Conservation (phyloP, 2,329 filamentous ascomycete species). For the Samsoniella hepiali region DNA sequence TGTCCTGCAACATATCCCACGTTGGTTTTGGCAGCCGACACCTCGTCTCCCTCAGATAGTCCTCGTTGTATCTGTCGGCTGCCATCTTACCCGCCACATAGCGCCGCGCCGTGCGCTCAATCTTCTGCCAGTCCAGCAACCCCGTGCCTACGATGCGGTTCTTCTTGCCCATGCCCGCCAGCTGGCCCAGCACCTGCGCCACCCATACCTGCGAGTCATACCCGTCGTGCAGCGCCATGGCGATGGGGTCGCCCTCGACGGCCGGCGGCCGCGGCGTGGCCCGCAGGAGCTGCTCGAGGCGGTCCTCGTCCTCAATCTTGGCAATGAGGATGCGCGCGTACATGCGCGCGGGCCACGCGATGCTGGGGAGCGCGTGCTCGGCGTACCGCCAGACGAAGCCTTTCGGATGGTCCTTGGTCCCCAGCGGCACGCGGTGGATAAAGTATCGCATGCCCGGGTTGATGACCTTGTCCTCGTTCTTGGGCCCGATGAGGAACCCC, state of each 20-base stretch:
- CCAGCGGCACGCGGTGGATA: background rate
- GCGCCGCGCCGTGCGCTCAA: slow-evolving; percentile 1
- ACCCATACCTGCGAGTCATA: slow-evolving; percentile 13
- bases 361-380: slow-evolving; percentile 3
- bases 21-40: slow-evolving; percentile 14
- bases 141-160: slow-evolving; percentile 12
- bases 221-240: background rate
- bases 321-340: slow-evolving; percentile 16
- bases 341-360: slow-evolving; percentile 1
- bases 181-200: slow-evolving; percentile 8
- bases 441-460: slow-evolving; percentile 13
- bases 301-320: slow-evolving; percentile 15
- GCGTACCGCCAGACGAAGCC: slow-evolving; percentile 5
- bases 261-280: background rate
- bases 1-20: slow-evolving; percentile 15
- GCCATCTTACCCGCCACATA: slow-evolving; percentile 16
- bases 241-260: background rate
- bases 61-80: slow-evolving; percentile 9
- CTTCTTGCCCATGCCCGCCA: background rate
- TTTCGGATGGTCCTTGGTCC: background rate
- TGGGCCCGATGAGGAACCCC: slow-evolving; percentile 17
- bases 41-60: slow-evolving; percentile 4
- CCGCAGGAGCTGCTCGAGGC: slow-evolving; percentile 1
- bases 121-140: slow-evolving; percentile 11
- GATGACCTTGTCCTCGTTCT: slow-evolving; percentile 14